These are phyloP conservation scores for Pleurotus tuoliensis DNA, from an alignment of 768 basidiomycete species.

Conservation along the genomic window DNA sequence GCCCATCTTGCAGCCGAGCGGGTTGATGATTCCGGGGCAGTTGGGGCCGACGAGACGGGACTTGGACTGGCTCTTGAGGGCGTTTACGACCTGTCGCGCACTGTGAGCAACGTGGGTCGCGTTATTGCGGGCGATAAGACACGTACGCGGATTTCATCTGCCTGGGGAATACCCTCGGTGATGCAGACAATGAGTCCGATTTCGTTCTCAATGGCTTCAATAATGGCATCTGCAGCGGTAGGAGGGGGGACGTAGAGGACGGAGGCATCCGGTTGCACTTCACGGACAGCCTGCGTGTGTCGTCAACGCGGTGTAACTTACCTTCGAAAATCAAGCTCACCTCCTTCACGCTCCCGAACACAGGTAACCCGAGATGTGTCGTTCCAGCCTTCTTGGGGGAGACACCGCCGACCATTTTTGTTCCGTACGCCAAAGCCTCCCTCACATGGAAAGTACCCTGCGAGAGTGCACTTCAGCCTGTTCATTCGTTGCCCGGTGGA, in stretches of 20 bases:
- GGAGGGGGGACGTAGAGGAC: slow-evolving; percentile 99
- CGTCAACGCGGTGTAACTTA: slow-evolving; percentile 5
- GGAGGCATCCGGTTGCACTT: slow-evolving; percentile 86
- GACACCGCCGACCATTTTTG: slow-evolving; percentile 97
- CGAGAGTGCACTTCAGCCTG: not conserved
- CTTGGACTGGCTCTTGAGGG: slow-evolving; percentile 88
- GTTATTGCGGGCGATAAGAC: not conserved
- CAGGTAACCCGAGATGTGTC: slow-evolving; percentile 91
- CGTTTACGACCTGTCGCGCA: slow-evolving; percentile 74
- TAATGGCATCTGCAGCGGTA: slow-evolving; percentile 91
- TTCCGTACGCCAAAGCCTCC: slow-evolving; percentile 93
- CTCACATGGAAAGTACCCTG: slow-evolving; percentile 96
- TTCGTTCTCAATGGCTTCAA: slow-evolving; percentile 98
- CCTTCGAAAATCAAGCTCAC: slow-evolving; percentile 35
- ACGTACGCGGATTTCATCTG: slow-evolving; percentile 88
- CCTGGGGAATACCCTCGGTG: slow-evolving; percentile 97
- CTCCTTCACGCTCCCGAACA: slow-evolving; percentile 90
- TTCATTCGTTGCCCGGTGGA: not conserved
- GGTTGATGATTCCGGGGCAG: slow-evolving; percentile 98
- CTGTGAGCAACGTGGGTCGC: not conserved
- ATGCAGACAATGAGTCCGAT: slow-evolving; percentile 97
- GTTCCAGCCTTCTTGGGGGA: slow-evolving; percentile 96
- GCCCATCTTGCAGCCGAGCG: slow-evolving; percentile 98
- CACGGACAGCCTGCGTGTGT: slow-evolving; percentile 69
- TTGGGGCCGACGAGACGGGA: slow-evolving; percentile 98